These are phyloP conservation scores for Elsinoe batatas DNA, from an alignment of 2,329 filamentous ascomycete species.

Conservation along the genomic window DNA sequence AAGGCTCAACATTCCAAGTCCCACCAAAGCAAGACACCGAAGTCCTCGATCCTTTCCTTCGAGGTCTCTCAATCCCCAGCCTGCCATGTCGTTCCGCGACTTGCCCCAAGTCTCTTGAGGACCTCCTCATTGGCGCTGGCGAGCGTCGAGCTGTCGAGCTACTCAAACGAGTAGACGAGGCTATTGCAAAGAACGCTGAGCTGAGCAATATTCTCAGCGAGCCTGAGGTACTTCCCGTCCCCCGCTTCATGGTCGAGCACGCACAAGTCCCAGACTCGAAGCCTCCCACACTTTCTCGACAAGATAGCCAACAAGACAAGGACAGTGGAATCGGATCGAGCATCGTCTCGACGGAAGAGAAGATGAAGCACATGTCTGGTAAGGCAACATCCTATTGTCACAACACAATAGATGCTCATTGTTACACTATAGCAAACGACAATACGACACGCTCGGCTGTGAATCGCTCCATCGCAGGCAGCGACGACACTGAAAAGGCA, in stretches of 20 bases:
- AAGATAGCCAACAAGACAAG: conserved; percentile 49
- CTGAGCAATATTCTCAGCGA: conserved; percentile 36
- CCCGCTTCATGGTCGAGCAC: conserved; percentile 34
- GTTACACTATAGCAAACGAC: conserved; percentile 1
- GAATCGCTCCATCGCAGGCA: conserved; percentile 36
- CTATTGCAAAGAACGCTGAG: conserved; percentile 26
- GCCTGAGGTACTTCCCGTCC: conserved; percentile 40
- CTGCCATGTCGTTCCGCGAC: conserved; percentile 41
- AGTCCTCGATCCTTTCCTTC: conserved; percentile 27
- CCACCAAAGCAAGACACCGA: conserved; percentile 33
- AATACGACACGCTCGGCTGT: conserved; percentile 31
- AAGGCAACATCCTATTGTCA: conserved; percentile 7
- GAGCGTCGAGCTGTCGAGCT: conserved; percentile 36
- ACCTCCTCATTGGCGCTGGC: conserved; percentile 37
- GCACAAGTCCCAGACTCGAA: conserved; percentile 20
- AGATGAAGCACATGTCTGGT: background rate
- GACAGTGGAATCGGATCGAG: conserved; percentile 87
- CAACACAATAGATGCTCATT: conserved; percentile 10
- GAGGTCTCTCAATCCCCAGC: conserved; percentile 26
- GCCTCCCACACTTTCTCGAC: conserved; percentile 27
- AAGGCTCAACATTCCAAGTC: conserved; percentile 41
- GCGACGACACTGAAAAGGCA: conserved; percentile 35
- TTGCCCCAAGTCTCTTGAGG: conserved; percentile 39
- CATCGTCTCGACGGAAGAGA: conserved; percentile 40
- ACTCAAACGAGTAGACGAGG: conserved; percentile 37